These are phyloP conservation scores for Aspergillus amoenus DNA, from an alignment of 2,329 filamentous ascomycete genomes.

Conservation along the genomic window DNA sequence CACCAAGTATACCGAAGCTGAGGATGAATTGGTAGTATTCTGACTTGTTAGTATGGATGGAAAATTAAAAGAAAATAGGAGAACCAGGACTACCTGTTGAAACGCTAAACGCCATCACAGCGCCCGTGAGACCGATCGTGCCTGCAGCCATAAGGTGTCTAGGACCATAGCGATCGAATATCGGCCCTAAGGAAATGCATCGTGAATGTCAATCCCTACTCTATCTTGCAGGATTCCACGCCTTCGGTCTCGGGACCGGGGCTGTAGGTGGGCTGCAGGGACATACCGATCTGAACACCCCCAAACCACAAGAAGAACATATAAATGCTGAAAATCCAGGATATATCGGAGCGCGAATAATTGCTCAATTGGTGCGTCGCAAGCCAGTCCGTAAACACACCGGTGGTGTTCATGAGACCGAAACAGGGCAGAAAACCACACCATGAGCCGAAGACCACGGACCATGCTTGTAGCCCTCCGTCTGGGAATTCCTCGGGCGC, in stretches of 20 bases:
- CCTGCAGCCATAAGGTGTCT: too few species aligned
- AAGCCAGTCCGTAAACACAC: conserved; percentile 41
- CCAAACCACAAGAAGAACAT: conserved; percentile 41
- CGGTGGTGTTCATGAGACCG: conserved; percentile 43
- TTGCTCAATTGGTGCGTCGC: conserved; percentile 34
- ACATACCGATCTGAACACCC: conserved; percentile 20
- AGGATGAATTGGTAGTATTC: conserved; percentile 40
- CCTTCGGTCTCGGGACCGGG: too few species aligned
- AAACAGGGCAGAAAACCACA: conserved; percentile 38
- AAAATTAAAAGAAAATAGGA: background rate
- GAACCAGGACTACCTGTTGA: background rate
- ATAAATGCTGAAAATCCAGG: conserved; percentile 44
- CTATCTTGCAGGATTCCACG: too few species aligned
- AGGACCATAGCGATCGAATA: conserved; percentile 17
- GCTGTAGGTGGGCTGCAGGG: background rate
- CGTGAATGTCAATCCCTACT: too few species aligned
- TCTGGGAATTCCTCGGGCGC: conserved; percentile 32
- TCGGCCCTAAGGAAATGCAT: conserved; percentile 8
- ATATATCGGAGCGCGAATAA: conserved; percentile 35
- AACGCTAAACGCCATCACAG: conserved; percentile 15
- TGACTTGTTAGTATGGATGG: background rate
- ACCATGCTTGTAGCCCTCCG: conserved; percentile 44
- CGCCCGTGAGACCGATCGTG: conserved; percentile 17
- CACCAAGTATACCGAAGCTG: conserved; percentile 35
- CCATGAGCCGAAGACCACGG: conserved; percentile 44